Base-by-base conservation (phyloP, 495 filamentous ascomycete species). In the Rusavskia elegans region DNA sequence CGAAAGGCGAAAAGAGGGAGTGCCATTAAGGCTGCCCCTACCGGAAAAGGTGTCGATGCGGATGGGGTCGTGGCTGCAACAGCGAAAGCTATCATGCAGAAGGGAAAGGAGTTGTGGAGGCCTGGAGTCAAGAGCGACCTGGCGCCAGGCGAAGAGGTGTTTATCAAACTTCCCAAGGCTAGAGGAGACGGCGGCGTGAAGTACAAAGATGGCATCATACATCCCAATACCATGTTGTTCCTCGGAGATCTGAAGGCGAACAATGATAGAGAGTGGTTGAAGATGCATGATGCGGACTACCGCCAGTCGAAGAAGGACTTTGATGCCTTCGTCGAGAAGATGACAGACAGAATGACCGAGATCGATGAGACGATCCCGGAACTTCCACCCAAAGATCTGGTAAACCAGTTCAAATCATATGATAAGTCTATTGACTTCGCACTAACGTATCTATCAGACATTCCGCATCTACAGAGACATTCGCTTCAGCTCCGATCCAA, bases 391-490 rank as follows among this genome's bases (percentile, higher is more conserved):
- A 87, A 89, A 59, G 87, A 95, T 62, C 68, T 95, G 58, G 78
- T 82, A 59, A 57, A 75, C 65, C 13, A 19, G 13, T 37, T 40
- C 44, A 42, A 27, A 16, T 21, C 23, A 19, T 14, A 14, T 2
- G 32, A 35, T 7, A 11, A 35, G 8, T 35, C 9, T 11, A 11
- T 35, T 35, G 32, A 7, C 6, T 11, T 35, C 9, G 2, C 13
- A 7, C 32, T 35, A 3, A 35, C 7, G 8, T 35, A 35, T 35
- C 13, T 35, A 10, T 14, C 8, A 81, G 74, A 74, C 88, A 23
- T 92, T 90, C 58, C 79, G 88, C 40, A 89, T 95, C 44, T 87
- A 95, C 60, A 72, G 87, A 48, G 88, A 93, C 61, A 73, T 89
- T 21, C 70, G 85, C 19, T 90, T 89, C 62, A 81, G 70, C 62